Evolutionary conservation across 768 basidiomycete genomes (phyloP), one percentile per base, ranked within the genome.

Genomic region (Saitozyma sp.): DNA sequence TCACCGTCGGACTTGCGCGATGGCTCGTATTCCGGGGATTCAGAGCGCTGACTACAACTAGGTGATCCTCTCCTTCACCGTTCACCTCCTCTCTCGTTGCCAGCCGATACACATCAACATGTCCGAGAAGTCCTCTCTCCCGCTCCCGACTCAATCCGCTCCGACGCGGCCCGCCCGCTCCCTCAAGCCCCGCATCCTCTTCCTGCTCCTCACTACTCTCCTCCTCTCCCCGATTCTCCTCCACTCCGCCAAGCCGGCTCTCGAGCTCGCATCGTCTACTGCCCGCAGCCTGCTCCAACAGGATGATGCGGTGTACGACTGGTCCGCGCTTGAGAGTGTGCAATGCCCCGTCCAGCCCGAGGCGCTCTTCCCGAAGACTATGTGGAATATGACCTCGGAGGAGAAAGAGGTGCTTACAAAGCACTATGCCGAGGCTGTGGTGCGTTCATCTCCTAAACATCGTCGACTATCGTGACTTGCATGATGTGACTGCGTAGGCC

Each of bases 261-360:
- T 48, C 14, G 46, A 17, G 46, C 46, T 48, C 46, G 46, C 19
- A 6, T 14, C 14, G 17, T 14, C 46, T 6, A 48, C 46, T 48
- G 46, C 46, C 19, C 46, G 46, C 14, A 48, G 17, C 19, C 14
- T 17, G 17, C 14, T 48, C 46, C 14, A 14, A 17, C 14, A 48
- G 14, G 3, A 48, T 48, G 46, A 17, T 48, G 14, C 19, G 46
- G 17, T 3, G 46, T 17, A 14, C 46, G 17, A 48, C 29, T 29
- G 29, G 29, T 48, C 19, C 19, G 46, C 14, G 46, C 14, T 14
- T 14, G 17, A 14, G 46, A 17, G 46, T 48, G 38, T 52, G 11
- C 55, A 60, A 52, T 77, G 75, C 58, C 75, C 75, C 3, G 50
- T 38, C 13, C 75, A 77, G 61, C 75, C 75, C 10, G 62, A 66